phyloP scores from a whole-genome alignment of 2,329 filamentous ascomycete genomes.

The Aspergillus sp. region DNA sequence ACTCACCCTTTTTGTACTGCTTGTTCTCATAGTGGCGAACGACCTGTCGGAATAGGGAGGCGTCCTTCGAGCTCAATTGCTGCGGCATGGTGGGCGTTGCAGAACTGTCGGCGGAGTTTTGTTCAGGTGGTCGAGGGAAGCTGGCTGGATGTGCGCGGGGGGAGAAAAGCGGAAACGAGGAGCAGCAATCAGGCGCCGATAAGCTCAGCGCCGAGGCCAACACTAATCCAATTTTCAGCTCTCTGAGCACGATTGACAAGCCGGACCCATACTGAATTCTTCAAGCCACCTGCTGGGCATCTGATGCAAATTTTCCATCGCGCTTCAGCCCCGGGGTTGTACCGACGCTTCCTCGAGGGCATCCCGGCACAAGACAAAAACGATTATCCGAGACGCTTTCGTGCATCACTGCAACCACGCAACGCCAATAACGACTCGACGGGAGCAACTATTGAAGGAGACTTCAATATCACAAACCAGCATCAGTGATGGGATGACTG shows the following conservation, averaged over 20 bases:
- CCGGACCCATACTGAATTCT: constrained; percentile 5
- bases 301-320: background rate
- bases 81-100: constrained; percentile 45
- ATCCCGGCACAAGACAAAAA: constrained; percentile 9
- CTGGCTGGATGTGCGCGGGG: constrained; percentile 37
- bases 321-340: background rate
- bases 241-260: background rate
- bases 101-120: constrained; percentile 19
- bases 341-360: constrained; percentile 4
- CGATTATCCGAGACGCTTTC: constrained; percentile 15
- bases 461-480: background rate
- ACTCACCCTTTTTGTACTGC: constrained; percentile 83
- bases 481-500: background rate
- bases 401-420: constrained; percentile 2
- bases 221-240: background rate
- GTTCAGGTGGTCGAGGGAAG: constrained; percentile 28
- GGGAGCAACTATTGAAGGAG: background rate
- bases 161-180: constrained; percentile 17
- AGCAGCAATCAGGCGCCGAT: constrained; percentile 20
- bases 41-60: constrained; percentile 88
- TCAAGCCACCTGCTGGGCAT: background rate
- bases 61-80: constrained; percentile 73
- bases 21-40: constrained; percentile 97
- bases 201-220: constrained; percentile 15
- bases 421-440: background rate